Evolutionary conservation across 345 rosid genomes (phyloP).

Genomic region (Microthlaspi erraticum): DNA sequence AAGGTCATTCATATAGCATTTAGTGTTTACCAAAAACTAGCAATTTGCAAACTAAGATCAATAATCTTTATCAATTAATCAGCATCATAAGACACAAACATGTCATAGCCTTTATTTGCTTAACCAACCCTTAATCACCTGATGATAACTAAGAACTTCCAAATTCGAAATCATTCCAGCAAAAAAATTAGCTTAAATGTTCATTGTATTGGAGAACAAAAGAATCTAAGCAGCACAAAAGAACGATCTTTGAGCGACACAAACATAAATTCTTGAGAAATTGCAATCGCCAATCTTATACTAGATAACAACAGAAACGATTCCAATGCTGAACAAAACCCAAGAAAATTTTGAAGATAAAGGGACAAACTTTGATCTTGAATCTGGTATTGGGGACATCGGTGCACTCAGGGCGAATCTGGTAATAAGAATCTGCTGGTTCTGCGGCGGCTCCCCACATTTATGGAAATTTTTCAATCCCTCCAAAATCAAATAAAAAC

Average conservation of each 20-base stretch:
- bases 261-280: too few species aligned
- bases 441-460: slow-evolving; percentile 78
- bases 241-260: not conserved
- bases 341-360: not conserved
- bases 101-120: not conserved
- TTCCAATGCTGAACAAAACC: not conserved
- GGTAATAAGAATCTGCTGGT: slow-evolving; percentile 87
- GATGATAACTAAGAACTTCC: not conserved
- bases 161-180: not conserved
- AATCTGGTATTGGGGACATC: slow-evolving; percentile 91
- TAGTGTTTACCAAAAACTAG: not conserved
- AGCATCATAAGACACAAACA: not conserved
- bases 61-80: not conserved
- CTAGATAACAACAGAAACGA: slow-evolving; percentile 1
- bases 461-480: slow-evolving; percentile 24
- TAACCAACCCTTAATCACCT: not conserved
- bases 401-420: slow-evolving; percentile 91
- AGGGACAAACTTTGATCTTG: slow-evolving; percentile 78
- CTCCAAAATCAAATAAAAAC: not conserved
- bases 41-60: not conserved
- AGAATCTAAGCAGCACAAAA: not conserved
- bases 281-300: slow-evolving; percentile 4
- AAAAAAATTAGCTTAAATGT: not conserved
- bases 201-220: slow-evolving; percentile 5
- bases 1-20: not conserved